These are phyloP conservation scores for Centaurea solstitialis DNA, from an alignment of 129 eudicot genomes.

Conservation along the genomic window DNA sequence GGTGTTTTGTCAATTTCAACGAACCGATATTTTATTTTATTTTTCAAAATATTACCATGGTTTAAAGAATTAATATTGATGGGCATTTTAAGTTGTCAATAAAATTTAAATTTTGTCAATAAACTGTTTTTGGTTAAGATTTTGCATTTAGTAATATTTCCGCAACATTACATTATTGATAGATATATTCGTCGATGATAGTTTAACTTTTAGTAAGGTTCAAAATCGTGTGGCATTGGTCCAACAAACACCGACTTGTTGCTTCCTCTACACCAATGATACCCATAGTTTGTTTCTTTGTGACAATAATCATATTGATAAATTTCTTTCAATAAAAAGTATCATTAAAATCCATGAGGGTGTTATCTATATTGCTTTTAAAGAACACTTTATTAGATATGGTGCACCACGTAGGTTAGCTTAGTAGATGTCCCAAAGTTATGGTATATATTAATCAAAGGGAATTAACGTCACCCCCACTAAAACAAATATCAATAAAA, in stretches of 20 bases:
- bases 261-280: background rate
- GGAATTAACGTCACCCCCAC: conserved; percentile 27
- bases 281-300: background rate
- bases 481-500: conserved; percentile 1
- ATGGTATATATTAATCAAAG: conserved; percentile 18
- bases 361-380: background rate
- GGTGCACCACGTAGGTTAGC: conserved; percentile 28
- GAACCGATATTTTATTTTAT: too few relatives aligned
- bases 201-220: background rate
- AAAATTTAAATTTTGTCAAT: too few relatives aligned
- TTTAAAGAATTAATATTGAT: too few relatives aligned
- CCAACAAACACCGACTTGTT: background rate
- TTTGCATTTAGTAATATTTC: too few relatives aligned
- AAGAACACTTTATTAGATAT: conserved; percentile 20
- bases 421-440: conserved; percentile 17
- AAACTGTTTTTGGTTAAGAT: too few relatives aligned
- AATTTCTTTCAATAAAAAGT: background rate
- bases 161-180: too few relatives aligned
- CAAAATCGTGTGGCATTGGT: background rate
- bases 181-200: background rate
- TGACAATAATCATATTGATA: background rate
- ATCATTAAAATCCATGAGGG: background rate
- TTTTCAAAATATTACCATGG: too few relatives aligned
- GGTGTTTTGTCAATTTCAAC: too few relatives aligned
- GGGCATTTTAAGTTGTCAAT: too few relatives aligned